Evolutionary conservation across 192 early-diverging fungal species (phyloP), one percentile per base, ranked within the genome.

Genomic region (Geranomyces michiganensis): DNA sequence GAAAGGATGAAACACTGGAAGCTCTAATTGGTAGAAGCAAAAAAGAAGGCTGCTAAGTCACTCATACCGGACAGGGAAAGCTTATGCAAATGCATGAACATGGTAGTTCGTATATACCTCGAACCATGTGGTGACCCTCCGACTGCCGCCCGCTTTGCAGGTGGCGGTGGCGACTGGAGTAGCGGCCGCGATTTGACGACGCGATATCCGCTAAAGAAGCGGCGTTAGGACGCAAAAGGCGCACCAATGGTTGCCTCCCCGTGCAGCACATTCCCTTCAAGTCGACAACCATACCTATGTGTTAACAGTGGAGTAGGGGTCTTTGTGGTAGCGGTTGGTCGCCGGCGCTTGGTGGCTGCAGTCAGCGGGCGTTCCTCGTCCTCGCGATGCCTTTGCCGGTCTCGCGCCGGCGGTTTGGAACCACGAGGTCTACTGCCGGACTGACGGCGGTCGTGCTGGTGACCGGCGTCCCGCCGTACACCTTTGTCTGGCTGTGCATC

Each of bases 1-100:
- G 76, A 60, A 73, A 77, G 0, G 66, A 47, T 12, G 70, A 58
- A 56, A 47, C 44, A 73, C 58, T 60, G 9, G 62, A 41, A 4
- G 33, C 44, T 17, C 62, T 64, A 26, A 9, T 26, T n/a, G 19
- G n/a, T n/a, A n/a, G n/a, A n/a, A n/a, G n/a, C n/a, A n/a, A n/a
- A n/a, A n/a, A n/a, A n/a, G n/a, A n/a, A n/a, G n/a, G n/a, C n/a
- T n/a, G n/a, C n/a, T n/a, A n/a, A n/a, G n/a, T n/a, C n/a, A n/a
- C n/a, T n/a, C n/a, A n/a, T n/a, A n/a, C n/a, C n/a, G n/a, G n/a
- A n/a, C n/a, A n/a, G n/a, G n/a, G n/a, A n/a, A n/a, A n/a, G n/a
- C n/a, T n/a, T n/a, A n/a, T n/a, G n/a, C n/a, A n/a, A 41, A 26
- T 6, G 4, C 21, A 53, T 8, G 19, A 26, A 26, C 21, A 53